Base-by-base conservation (phyloP, 345 rosid genomes). In the Durio zibethinus region DNA sequence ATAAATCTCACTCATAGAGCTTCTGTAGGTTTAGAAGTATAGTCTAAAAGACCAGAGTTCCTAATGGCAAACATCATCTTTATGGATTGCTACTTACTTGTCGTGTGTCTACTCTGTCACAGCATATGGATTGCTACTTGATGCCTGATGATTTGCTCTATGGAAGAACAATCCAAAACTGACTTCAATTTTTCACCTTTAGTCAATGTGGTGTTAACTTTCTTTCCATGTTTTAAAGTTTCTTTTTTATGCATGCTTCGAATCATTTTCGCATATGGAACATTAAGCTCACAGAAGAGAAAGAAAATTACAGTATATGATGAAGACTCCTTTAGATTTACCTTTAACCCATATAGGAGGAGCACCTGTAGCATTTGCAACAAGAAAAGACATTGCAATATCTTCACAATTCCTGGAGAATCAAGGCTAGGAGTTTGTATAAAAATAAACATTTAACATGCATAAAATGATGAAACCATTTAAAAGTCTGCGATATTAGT, bases 341-440 rank as follows among this genome's bases (percentile, higher is more conserved):
- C 99, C 99, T 87, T 96, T 90, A 52, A 92, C 97, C 98, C 99
- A 93, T 42, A 96, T 88, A 25, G 98, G 94, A 52, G 99, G 98
- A 72, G 93, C 88, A 80, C 84, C 89, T n/a, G 97, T 90, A 59
- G 84, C 93, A 86, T 96, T 96, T 43, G 99, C 99, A 8, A 96
- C 86, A 10, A 96, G 98, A 88, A 96, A 96, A 23, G 99, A 93
- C 98, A 96, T 93, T 25, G 98, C 99, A 56, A 93, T 96, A 86
- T 96, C 97, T 92, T 95, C 99, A 83, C 99, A 95, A 79, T 95
- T 95, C 93, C 99, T 95, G 86, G 63, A 12, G 54, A 76, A 72
- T 66, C 27, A 78, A 79, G 50, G 27, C 42, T 72, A 77, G 83
- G 69, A 67, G n/a, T 71, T 75, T 80, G 69, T 45, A 66, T 11